Conservation (phyloP, 768 basidiomycete species). For the Lactarius sanguifluus region DNA sequence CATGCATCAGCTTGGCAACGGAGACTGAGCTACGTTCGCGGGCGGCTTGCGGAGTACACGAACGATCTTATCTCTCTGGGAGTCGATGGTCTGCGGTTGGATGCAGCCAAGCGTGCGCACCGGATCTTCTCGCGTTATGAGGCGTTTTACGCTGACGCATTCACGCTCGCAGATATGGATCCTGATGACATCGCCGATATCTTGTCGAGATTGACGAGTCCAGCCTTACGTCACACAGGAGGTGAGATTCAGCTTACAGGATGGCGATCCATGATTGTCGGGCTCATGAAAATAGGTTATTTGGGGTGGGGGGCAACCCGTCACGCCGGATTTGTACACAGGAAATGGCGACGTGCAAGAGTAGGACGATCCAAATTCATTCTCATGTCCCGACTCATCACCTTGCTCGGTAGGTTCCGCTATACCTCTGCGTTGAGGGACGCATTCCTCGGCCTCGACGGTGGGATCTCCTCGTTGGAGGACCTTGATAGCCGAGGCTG, state of each 20-base stretch:
- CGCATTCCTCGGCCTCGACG: constrained; percentile 44
- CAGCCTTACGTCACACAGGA: constrained; percentile 65
- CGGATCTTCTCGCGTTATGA: background rate
- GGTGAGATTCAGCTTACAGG: constrained; percentile 26
- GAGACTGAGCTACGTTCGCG: constrained; percentile 59
- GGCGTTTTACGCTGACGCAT: constrained; percentile 1
- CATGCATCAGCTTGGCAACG: constrained; percentile 51
- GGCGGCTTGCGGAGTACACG: constrained; percentile 51
- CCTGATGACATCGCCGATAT: constrained; percentile 56
- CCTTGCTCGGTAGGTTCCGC: constrained; percentile 45
- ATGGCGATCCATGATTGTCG: background rate
- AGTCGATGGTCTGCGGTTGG: constrained; percentile 60
- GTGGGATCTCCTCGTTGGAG: constrained; percentile 49
- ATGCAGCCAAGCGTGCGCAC: constrained; percentile 60
- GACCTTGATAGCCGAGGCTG: constrained; percentile 56
- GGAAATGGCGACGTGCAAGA: constrained; percentile 66
- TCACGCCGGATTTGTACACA: constrained; percentile 57
- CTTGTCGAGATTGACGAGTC: constrained; percentile 41
- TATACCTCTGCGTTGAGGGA: constrained; percentile 53
- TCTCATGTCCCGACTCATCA: background rate
- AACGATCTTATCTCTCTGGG: constrained; percentile 64
- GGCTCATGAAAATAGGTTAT: constrained; percentile 31
- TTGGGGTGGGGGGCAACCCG: constrained; percentile 49
- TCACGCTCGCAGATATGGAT: constrained; percentile 50
- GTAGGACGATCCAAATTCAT: constrained; percentile 33